Conservation (phyloP, 805 yeast genomes). For the Metschnikowia santaceciliae region DNA sequence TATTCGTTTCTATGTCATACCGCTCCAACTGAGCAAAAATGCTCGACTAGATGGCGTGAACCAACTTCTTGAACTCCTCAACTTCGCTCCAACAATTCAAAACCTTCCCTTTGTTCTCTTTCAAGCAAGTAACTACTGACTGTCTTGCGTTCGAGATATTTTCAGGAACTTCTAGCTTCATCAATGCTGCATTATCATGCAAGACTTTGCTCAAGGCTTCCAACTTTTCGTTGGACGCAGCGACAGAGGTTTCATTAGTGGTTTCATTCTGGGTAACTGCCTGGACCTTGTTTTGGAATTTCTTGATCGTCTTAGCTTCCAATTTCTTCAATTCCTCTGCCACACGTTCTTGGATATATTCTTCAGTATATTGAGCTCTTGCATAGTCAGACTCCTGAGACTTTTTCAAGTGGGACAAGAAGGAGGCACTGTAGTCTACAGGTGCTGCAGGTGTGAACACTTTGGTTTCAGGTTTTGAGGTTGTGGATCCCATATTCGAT, state of each 20-base stretch:
- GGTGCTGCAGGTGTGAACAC: slow-evolving; percentile 66
- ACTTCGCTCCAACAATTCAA: slow-evolving; percentile 83
- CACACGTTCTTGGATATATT: slow-evolving; percentile 63
- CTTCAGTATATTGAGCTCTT: slow-evolving; percentile 64
- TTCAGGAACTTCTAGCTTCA: slow-evolving; percentile 31
- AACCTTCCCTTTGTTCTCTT: slow-evolving; percentile 57
- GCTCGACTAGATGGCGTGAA: slow-evolving; percentile 38
- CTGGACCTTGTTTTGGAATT: slow-evolving; percentile 49
- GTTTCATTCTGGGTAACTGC: slow-evolving; percentile 36
- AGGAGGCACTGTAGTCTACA: slow-evolving; percentile 61
- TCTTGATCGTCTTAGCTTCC: slow-evolving; percentile 48
- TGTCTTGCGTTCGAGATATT: slow-evolving; percentile 45
- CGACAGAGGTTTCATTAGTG: slow-evolving; percentile 30
- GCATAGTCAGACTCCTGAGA: slow-evolving; percentile 67
- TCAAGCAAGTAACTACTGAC: slow-evolving; percentile 56
- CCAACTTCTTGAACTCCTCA: slow-evolving; percentile 59
- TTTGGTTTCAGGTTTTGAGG: slow-evolving; percentile 62
- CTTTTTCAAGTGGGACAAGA: slow-evolving; percentile 58
- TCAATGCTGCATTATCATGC: slow-evolving; percentile 31
- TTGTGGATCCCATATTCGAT: slow-evolving; percentile 51
- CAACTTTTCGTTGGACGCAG: slow-evolving; percentile 39
- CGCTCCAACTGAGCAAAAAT: neutral
- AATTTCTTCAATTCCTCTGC: slow-evolving; percentile 51
- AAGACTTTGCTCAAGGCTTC: slow-evolving; percentile 31
- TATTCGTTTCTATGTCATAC: slow-evolving; percentile 4